phyloP scores from a whole-genome alignment of 352 stramenopile genomes.

The Phytophthora pinifolia region DNA sequence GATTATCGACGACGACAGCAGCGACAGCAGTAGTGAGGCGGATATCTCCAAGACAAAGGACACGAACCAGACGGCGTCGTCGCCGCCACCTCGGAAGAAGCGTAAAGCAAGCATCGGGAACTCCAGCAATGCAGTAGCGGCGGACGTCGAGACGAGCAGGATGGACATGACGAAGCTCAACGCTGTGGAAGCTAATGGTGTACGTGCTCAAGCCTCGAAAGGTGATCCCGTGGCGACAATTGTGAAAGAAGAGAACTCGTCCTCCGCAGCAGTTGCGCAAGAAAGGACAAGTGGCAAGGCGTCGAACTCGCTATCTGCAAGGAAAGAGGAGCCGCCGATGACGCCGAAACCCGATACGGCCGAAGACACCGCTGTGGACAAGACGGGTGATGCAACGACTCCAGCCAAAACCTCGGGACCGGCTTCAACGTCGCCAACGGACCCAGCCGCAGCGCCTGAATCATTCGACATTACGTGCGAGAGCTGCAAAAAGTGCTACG shows the following conservation, averaged over 20 bases:
- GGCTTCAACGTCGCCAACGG: slow-evolving; percentile 22
- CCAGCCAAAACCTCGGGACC: slow-evolving; percentile 4
- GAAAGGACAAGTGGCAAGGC: background rate
- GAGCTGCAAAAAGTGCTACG: slow-evolving; percentile 77
- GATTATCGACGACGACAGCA: slow-evolving; percentile 66
- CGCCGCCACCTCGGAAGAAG: slow-evolving; percentile 18
- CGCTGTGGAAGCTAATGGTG: slow-evolving; percentile 6
- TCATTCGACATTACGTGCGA: slow-evolving; percentile 81
- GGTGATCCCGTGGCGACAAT: background rate
- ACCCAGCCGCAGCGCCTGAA: slow-evolving; percentile 36
- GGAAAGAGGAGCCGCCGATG: slow-evolving; percentile 3
- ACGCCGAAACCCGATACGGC: background rate
- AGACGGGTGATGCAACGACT: slow-evolving; percentile 5
- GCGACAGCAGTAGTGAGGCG: slow-evolving; percentile 44
- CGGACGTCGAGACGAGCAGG: slow-evolving; percentile 4
- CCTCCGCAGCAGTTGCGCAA: background rate
- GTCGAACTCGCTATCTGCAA: background rate
- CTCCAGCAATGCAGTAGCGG: background rate
- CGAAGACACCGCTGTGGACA: slow-evolving; percentile 2
- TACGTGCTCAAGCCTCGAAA: background rate
- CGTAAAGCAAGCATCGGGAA: slow-evolving; percentile 18
- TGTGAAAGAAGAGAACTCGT: slow-evolving; percentile 2
- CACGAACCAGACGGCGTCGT: slow-evolving; percentile 6
- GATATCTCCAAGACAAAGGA: slow-evolving; percentile 13
- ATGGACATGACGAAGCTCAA: background rate